Conservation (phyloP, 768 basidiomycete species). For the Panellus pusillus region DNA sequence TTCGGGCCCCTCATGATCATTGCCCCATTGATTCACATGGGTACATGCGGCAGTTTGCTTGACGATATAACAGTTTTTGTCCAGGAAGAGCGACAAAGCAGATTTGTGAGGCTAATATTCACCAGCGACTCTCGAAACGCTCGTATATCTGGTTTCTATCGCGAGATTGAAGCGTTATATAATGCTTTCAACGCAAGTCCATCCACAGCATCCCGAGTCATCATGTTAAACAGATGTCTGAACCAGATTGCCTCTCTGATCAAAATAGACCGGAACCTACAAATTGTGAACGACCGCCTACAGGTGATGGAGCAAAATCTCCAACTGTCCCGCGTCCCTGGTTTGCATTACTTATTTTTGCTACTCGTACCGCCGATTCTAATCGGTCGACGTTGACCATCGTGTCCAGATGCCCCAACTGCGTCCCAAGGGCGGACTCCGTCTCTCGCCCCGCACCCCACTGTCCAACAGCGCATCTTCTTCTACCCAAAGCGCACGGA, state of each 20-base stretch:
- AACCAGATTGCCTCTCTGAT: conserved; percentile 3
- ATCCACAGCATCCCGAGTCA: not conserved
- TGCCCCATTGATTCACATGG: not conserved
- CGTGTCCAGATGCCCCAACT: not conserved
- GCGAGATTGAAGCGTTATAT: not conserved
- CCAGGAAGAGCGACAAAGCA: not conserved
- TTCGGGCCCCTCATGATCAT: not conserved
- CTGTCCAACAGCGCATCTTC: not conserved
- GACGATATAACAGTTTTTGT: conserved; percentile 2
- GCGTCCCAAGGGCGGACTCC: not conserved
- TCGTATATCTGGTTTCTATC: conserved; percentile 3
- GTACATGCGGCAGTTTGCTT: not conserved
- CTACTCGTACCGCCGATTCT: no score
- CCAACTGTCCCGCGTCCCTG: not conserved
- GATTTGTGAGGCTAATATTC: conserved; percentile 1
- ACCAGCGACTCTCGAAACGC: not conserved
- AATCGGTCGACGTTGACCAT: not conserved
- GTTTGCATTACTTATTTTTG: not conserved
- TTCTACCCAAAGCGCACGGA: not conserved
- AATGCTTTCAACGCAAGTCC: conserved; percentile 4
- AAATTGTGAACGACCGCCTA: not conserved
- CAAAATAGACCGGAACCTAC: not conserved
- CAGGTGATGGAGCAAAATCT: not conserved
- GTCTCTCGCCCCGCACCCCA: not conserved
- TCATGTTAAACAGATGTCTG: not conserved